Conservation (phyloP, 768 basidiomycete genomes). For the Auricularia auricula-judae region DNA sequence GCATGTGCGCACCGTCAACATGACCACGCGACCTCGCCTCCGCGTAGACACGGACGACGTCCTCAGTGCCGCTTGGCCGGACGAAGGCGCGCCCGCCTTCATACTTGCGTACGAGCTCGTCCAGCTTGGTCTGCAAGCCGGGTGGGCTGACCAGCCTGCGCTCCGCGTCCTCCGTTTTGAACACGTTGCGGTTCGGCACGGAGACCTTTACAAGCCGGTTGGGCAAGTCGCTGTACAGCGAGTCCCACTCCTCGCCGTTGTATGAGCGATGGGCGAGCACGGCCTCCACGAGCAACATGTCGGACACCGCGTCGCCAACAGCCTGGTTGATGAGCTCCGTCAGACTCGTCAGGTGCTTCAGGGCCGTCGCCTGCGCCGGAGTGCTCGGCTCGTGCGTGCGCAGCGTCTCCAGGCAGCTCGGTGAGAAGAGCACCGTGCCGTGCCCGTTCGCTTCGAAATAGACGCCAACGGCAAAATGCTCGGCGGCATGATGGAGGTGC, state of each 20-base stretch:
- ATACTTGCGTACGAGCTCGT: slow-evolving; percentile 67
- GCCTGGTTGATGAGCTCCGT: slow-evolving; percentile 91
- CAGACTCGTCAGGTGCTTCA: slow-evolving; percentile 66
- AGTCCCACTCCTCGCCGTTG: slow-evolving; percentile 80
- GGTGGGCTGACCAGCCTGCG: slow-evolving; percentile 70
- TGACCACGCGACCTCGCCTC: slow-evolving; percentile 67
- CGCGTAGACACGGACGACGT: slow-evolving; percentile 95
- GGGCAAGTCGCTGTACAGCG: slow-evolving; percentile 84
- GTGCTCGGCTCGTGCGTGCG: slow-evolving; percentile 59
- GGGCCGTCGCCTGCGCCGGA: slow-evolving; percentile 70
- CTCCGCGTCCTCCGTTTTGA: slow-evolving; percentile 91
- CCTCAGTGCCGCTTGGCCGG: slow-evolving; percentile 93
- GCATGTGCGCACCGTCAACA: slow-evolving; percentile 62
- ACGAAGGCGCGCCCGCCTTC: slow-evolving; percentile 88
- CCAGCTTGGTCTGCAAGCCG: slow-evolving; percentile 72
- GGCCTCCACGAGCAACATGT: slow-evolving; percentile 89
- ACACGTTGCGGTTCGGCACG: slow-evolving; percentile 69
- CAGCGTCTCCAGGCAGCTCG: slow-evolving; percentile 52
- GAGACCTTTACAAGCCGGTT: slow-evolving; percentile 91
- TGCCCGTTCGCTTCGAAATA: slow-evolving; percentile 99
- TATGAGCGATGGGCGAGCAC: slow-evolving; percentile 86
- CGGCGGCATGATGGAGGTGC: slow-evolving; percentile 94
- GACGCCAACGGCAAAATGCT: slow-evolving; percentile 88
- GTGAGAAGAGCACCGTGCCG: slow-evolving; percentile 92
- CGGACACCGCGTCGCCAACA: slow-evolving; percentile 93